Conservation (phyloP, 495 filamentous ascomycete species). For the Tirmania nivea region DNA sequence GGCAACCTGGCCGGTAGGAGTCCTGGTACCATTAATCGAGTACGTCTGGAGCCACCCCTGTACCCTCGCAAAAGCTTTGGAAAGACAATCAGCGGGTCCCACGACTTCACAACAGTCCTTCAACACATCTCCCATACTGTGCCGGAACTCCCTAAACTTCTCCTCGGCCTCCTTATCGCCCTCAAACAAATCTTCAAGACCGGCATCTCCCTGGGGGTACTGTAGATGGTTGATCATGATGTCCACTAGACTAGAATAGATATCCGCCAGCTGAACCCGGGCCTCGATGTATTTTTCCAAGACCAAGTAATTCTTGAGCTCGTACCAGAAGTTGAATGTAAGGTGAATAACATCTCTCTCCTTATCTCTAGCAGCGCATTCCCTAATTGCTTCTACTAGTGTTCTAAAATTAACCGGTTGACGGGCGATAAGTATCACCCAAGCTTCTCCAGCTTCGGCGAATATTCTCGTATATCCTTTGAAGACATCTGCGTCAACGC, state of each 20-base stretch:
- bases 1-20: slow-evolving; percentile 45
- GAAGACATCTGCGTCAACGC: slow-evolving; percentile 69
- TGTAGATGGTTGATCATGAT: slow-evolving; percentile 83
- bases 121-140: slow-evolving; percentile 92
- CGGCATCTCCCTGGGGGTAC: slow-evolving; percentile 55
- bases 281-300: slow-evolving; percentile 74
- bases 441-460: slow-evolving; percentile 81
- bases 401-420: slow-evolving; percentile 57
- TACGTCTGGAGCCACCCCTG: slow-evolving; percentile 71
- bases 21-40: slow-evolving; percentile 23
- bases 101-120: slow-evolving; percentile 96
- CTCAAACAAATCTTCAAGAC: slow-evolving; percentile 73
- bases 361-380: slow-evolving; percentile 69
- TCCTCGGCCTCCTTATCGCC: slow-evolving; percentile 92
- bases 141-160: slow-evolving; percentile 88
- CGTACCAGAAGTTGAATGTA: slow-evolving; percentile 96
- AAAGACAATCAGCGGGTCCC: slow-evolving; percentile 69
- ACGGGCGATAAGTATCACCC: slow-evolving; percentile 74
- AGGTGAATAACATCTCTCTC: slow-evolving; percentile 74
- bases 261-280: slow-evolving; percentile 45
- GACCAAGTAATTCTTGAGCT: slow-evolving; percentile 87
- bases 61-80: slow-evolving; percentile 64
- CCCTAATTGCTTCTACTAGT: slow-evolving; percentile 75
- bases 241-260: slow-evolving; percentile 75
- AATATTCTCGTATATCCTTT: slow-evolving; percentile 77